Evolutionary conservation across 1,284 basidiomycete species (phyloP), one percentile per base, ranked within the genome.

Genomic region (Trichosporon asahii): DNA sequence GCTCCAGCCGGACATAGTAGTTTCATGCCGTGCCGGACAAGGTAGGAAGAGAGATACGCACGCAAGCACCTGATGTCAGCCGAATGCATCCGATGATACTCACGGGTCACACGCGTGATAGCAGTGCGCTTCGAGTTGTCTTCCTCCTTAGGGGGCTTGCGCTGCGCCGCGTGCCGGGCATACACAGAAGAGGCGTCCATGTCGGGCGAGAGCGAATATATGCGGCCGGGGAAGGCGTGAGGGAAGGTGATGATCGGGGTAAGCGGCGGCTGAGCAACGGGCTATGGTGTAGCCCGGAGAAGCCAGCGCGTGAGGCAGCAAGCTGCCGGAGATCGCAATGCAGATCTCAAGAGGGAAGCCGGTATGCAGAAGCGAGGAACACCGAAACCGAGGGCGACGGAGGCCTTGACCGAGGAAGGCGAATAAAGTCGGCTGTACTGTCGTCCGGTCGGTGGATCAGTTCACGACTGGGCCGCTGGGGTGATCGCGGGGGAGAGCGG

Each of bases 41-140:
- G 37, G 21, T 7, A 0, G n/a, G 21, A 18, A 29, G 21, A 7
- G 9, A 2, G 33, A 5, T 23, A 66, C 65, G 31, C 25, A 66
- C 68, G 46, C 67, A 68, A 23, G 67, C 63, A 44, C 67, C 67
- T 68, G 65, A 18, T n/a, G 40, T 67, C 66, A 67, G 57, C 66
- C 23, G 7, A 6, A 37, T 21, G n/a, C 8, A 7, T 21, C 27
- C 21, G 1, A 14, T 23, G 3, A 9, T n/a, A 65, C 67, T 33
- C 37, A 60, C 67, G 67, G n/a, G 40, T 68, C 18, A 68, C 67
- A 21, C 67, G 63, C 64, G 67, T 68, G 53, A 68, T 68, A 2
- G 61, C 29, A 18, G 53, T 25, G 7, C 33, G 66, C 35, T 40
- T 25, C 25, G 21, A n/a, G 14, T 44, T 49, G 25, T 29, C 55